A percentile compares a stretch with the other conserved stretches of the same genome.
Conservation (phyloP, 2,329 filamentous ascomycete species). For the Cladorrhinum sp. region DNA sequence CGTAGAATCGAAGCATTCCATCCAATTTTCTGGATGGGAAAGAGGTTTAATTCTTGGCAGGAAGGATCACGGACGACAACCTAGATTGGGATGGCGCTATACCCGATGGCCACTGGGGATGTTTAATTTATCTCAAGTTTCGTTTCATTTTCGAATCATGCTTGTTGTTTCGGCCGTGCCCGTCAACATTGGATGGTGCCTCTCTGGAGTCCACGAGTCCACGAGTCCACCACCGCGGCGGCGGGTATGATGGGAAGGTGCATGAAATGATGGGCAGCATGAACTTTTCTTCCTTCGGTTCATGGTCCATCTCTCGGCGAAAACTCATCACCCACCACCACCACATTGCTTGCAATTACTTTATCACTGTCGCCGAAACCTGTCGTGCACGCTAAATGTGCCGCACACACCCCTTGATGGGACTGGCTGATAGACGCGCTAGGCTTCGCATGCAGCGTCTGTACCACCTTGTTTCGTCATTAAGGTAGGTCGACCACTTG, state of each 20-base stretch:
- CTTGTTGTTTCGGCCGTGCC: conserved; percentile 2
- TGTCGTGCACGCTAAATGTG: background rate
- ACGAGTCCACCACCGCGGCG: background rate
- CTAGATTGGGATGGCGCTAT: conserved; percentile 2
- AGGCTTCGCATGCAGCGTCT: background rate
- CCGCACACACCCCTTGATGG: background rate
- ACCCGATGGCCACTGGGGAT: background rate
- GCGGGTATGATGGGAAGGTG: no score
- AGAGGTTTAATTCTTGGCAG: background rate
- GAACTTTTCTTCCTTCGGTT: no score
- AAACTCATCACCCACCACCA: no score
- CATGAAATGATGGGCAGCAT: no score
- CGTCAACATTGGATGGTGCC: background rate
- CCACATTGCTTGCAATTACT: background rate
- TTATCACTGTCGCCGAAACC: background rate
- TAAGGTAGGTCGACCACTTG: no score
- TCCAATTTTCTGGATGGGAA: background rate
- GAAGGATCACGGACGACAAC: conserved; percentile 2
- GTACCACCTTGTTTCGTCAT: background rate
- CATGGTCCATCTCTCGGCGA: background rate
- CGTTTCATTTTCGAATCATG: conserved; percentile 11
- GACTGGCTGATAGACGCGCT: background rate
- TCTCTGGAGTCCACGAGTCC: background rate
- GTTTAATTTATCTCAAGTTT: background rate
- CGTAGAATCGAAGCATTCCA: background rate